phyloP scores from a whole-genome alignment of 2,329 filamentous ascomycete genomes.

The Fusarium sp. region DNA sequence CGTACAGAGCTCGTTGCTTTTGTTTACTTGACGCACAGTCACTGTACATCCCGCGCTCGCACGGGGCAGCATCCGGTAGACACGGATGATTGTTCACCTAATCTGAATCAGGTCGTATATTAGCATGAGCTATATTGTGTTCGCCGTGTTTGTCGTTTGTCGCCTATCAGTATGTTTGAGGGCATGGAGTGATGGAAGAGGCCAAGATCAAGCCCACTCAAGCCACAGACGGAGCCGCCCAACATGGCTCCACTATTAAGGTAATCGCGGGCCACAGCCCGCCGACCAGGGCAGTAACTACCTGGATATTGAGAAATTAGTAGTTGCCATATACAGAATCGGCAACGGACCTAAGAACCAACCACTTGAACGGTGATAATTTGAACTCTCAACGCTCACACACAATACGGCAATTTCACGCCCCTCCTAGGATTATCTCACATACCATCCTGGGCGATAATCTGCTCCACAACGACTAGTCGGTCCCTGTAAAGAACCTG shows the following conservation, averaged over 20 bases:
- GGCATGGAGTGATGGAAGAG: not conserved
- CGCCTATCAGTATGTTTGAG: not conserved
- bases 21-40: slow-evolving; percentile 5
- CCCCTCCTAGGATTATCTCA: slow-evolving; percentile 11
- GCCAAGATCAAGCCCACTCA: not conserved
- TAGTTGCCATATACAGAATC: slow-evolving; percentile 29
- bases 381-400: slow-evolving; percentile 7
- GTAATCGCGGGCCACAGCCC: slow-evolving; percentile 24
- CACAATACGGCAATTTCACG: not conserved
- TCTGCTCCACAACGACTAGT: slow-evolving; percentile 15
- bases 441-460: not conserved
- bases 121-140: not conserved
- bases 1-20: not conserved
- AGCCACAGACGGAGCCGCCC: slow-evolving; percentile 34
- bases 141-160: not conserved
- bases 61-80: not conserved
- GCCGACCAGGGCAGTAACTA: slow-evolving; percentile 21
- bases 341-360: slow-evolving; percentile 5
- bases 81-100: not conserved
- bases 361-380: slow-evolving; percentile 7
- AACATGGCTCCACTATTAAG: slow-evolving; percentile 30
- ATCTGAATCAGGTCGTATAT: not conserved
- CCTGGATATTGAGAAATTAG: slow-evolving; percentile 36
- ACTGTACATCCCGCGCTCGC: not conserved
- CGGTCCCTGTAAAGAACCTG: slow-evolving; percentile 6